Evolutionary conservation across 2,329 filamentous ascomycete species (phyloP), one percentile per base, ranked within the genome.

Genomic region (Aspergillus sp.): DNA sequence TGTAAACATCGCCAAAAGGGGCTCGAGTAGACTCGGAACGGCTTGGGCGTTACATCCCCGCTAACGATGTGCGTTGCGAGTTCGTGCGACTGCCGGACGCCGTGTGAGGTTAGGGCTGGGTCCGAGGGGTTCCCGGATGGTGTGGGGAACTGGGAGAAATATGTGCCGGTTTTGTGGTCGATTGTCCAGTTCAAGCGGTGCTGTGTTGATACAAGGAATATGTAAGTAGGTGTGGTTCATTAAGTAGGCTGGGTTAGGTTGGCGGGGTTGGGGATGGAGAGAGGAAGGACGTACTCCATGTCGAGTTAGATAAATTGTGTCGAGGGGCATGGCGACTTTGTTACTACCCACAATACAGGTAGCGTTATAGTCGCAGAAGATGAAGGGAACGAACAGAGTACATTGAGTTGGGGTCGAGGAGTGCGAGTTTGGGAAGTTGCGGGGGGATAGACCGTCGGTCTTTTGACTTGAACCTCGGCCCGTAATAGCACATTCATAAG

Each of bases 181-280:
- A 98, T 90, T 43, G 85, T 85, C 91, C 93, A 98, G 72, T 89
- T 92, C 63, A 90, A 88, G 61, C 95, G 91, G 76, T 96, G 96
- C 93, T 96, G 74, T 47, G 15, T n/a, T 45, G 20, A 51, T 34
- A 41, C 30, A 30, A 42, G 15, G 34, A 12, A 24, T 18, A 24
- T 15, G 15, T 41, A 12, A 36, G n/a, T 12, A 18, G 22, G 18
- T 22, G 32, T 12, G 30, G 18, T 39, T 18, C 15, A 18, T 38
- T 18, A 18, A 17, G 11, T 39, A 17, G 34, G 17, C 17, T 17
- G 22, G 34, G 20, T 53, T 24, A 44, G 32, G 26, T 30, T 30
- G 26, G 26, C 26, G 26, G 26, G 26, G 26, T 30, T 18, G 24
- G n/a, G 39, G 42, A 48, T 26, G 53, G 34, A n/a, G 47, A n/a